A percentile compares a stretch with the other conserved stretches of the same genome.
Conservation (phyloP, 192 early-diverging fungal genomes). For the Coemansia sp. region DNA sequence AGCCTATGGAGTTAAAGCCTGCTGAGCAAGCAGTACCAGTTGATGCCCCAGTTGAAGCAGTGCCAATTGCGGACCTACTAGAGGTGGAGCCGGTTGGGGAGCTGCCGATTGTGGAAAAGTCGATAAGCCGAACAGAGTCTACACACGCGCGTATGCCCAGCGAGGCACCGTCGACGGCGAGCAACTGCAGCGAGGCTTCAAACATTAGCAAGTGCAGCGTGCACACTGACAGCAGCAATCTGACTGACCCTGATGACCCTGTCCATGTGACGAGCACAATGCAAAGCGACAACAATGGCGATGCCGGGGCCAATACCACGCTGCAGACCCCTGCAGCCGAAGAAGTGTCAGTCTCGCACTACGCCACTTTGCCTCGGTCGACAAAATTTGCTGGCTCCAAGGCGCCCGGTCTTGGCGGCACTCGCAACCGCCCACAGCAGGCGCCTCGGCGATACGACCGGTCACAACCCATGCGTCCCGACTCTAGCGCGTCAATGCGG, state of each 20-base stretch:
- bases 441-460: conserved; percentile 30
- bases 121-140: not conserved
- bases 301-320: not conserved
- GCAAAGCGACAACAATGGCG: not conserved
- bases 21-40: not conserved
- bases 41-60: not conserved
- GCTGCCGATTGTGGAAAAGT: not conserved
- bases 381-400: conserved; percentile 5
- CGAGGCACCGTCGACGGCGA: not conserved
- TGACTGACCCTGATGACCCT: conserved; percentile 25
- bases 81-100: not conserved
- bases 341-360: not conserved
- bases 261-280: conserved; percentile 23
- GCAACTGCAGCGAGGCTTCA: conserved; percentile 6
- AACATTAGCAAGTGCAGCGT: not conserved
- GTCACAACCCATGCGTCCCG: conserved; percentile 1
- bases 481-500: conserved; percentile 11
- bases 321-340: not conserved
- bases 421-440: conserved; percentile 31
- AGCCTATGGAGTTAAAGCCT: not conserved
- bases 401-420: conserved; percentile 27
- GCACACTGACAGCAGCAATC: conserved; percentile 6
- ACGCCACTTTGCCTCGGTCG: conserved; percentile 9
- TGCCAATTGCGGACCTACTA: not conserved
- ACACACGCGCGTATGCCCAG: conserved; percentile 3